Conservation (phyloP, 2,329 filamentous ascomycete genomes). For the Stachybotrys chlorohalonatus region DNA sequence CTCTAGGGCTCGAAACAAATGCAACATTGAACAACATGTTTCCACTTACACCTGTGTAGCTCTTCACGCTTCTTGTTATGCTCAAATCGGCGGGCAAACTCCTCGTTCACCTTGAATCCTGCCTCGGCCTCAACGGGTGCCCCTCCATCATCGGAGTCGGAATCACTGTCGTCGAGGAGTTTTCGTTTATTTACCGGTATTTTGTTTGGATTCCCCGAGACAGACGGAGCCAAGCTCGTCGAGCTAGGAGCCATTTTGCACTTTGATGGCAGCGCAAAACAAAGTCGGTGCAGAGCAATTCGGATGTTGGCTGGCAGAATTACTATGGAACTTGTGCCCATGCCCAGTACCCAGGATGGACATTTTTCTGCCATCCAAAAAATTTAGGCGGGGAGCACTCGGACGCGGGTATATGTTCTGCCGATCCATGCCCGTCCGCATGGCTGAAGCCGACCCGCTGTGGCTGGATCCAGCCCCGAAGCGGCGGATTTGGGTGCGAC, state of each 20-base stretch:
- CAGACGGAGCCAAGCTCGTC: slow-evolving; percentile 7
- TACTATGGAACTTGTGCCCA: not conserved
- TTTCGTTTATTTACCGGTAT: slow-evolving; percentile 32
- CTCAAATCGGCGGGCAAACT: slow-evolving; percentile 83
- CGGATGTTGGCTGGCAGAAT: not conserved
- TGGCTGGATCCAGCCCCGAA: not conserved
- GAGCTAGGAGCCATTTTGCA: slow-evolving; percentile 6
- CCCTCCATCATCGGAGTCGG: slow-evolving; percentile 35
- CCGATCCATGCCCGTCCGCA: slow-evolving; percentile 1
- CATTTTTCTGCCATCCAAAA: slow-evolving; percentile 17
- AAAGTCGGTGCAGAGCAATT: not conserved
- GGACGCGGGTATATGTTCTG: slow-evolving; percentile 6
- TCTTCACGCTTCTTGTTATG: slow-evolving; percentile 97
- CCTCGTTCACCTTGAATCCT: slow-evolving; percentile 76
- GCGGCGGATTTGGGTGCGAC: not conserved
- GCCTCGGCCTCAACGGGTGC: slow-evolving; percentile 28
- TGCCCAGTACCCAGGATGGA: not conserved
- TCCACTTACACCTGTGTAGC: slow-evolving; percentile 52
- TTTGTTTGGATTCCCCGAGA: slow-evolving; percentile 2
- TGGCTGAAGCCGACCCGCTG: not conserved
- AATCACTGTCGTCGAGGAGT: slow-evolving; percentile 48
- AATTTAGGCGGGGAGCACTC: slow-evolving; percentile 22
- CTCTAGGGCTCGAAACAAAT: not conserved
- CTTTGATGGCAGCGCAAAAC: not conserved
- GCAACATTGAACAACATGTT: not conserved